Evolutionary conservation across 208 protist species (phyloP).

Genomic region (Acanthamoeba rhysodes): DNA sequence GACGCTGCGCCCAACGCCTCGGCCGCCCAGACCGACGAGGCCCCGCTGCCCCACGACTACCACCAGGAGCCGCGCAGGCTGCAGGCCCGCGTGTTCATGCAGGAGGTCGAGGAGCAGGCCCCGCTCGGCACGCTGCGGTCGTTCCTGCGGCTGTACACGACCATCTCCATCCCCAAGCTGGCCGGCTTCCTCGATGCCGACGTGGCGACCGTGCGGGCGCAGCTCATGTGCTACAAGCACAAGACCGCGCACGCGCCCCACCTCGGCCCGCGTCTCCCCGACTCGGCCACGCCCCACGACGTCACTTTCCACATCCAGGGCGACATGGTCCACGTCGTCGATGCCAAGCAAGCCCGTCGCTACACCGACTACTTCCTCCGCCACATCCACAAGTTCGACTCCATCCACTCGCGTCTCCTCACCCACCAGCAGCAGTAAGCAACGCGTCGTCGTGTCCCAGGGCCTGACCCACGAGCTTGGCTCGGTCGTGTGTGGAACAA

Average conservation of each 20-base stretch:
- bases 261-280: slow-evolving; percentile 62
- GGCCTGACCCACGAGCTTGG: too few relatives aligned
- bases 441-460: too few relatives aligned
- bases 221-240: slow-evolving; percentile 91
- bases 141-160: slow-evolving; percentile 92
- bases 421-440: not conserved
- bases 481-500: not conserved
- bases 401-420: slow-evolving; percentile 57
- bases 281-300: slow-evolving; percentile 76
- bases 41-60: not conserved
- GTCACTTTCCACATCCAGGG: slow-evolving; percentile 89
- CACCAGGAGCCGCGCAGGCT: slow-evolving; percentile 68
- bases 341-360: slow-evolving; percentile 67
- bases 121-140: slow-evolving; percentile 87
- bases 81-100: slow-evolving; percentile 88
- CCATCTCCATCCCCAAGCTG: slow-evolving; percentile 89
- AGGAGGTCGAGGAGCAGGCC: slow-evolving; percentile 88
- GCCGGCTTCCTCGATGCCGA: slow-evolving; percentile 88
- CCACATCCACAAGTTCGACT: slow-evolving; percentile 83
- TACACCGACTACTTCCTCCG: slow-evolving; percentile 81
- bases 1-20: slow-evolving; percentile 56
- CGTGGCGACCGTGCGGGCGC: slow-evolving; percentile 39
- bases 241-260: slow-evolving; percentile 84
- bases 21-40: not conserved
- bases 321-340: slow-evolving; percentile 86